phyloP scores from a whole-genome alignment of 2,329 filamentous ascomycete genomes.

The Gaeumannomyces tritici region DNA sequence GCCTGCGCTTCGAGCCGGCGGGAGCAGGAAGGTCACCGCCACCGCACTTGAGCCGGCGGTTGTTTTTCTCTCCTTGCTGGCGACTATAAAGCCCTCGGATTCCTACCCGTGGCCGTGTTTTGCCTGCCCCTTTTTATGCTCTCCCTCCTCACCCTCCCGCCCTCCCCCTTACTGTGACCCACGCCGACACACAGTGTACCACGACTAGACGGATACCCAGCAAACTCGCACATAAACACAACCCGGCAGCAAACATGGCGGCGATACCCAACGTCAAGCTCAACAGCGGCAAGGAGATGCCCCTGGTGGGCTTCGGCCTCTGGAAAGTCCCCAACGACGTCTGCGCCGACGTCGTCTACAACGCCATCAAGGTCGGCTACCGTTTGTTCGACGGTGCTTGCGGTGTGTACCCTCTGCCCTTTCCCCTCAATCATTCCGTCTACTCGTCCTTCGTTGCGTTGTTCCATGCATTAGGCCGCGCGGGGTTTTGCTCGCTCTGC shows the following conservation, averaged over 20 bases:
- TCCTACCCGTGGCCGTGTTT: neutral
- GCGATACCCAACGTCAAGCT: constrained; percentile 32
- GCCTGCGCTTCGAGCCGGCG: neutral
- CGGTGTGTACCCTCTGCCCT: constrained; percentile 32
- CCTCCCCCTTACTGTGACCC: neutral
- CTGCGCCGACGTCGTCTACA: constrained; percentile 69
- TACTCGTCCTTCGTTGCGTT: neutral
- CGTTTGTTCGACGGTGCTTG: constrained; percentile 51
- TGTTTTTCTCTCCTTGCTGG: neutral
- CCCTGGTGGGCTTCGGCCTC: constrained; percentile 66
- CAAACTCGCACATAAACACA: neutral
- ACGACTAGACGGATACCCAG: neutral
- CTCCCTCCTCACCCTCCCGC: neutral
- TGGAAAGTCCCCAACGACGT: constrained; percentile 76
- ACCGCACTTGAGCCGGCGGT: neutral
- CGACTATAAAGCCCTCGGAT: neutral
- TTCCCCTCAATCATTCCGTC: no score
- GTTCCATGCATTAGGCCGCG: neutral
- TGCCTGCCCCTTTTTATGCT: neutral
- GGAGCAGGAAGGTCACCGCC: neutral
- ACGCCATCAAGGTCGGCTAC: constrained; percentile 57
- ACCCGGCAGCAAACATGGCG: neutral
- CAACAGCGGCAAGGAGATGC: constrained; percentile 59
- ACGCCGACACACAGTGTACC: neutral
- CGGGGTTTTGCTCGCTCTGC: neutral